phyloP scores from a whole-genome alignment of 108 stramenopile genomes.

The Seminavis robusta region DNA sequence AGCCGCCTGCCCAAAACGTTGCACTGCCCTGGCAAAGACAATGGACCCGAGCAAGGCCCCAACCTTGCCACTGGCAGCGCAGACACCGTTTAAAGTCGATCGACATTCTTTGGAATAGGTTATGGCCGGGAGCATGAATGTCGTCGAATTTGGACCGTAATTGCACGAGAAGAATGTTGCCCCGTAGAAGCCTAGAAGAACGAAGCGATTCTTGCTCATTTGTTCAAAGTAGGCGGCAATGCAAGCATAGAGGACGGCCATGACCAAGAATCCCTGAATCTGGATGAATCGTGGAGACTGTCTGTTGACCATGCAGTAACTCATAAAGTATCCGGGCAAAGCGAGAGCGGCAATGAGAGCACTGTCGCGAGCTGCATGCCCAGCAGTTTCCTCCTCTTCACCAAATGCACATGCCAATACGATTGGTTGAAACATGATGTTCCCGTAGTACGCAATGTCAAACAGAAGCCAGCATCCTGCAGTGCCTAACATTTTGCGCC shows the following conservation, averaged over 20 bases:
- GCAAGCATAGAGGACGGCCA: slow-evolving; percentile 42
- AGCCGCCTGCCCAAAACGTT: slow-evolving; percentile 32
- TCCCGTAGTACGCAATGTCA: slow-evolving; percentile 62
- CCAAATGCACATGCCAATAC: slow-evolving; percentile 60
- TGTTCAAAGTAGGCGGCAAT: slow-evolving; percentile 39
- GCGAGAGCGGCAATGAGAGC: slow-evolving; percentile 36
- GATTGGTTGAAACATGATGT: slow-evolving; percentile 55
- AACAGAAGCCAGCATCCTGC: slow-evolving; percentile 73
- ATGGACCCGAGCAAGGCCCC: slow-evolving; percentile 52
- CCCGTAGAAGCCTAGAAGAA: slow-evolving; percentile 46
- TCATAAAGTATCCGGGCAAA: slow-evolving; percentile 54
- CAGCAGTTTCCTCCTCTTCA: slow-evolving; percentile 20
- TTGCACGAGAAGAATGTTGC: slow-evolving; percentile 60
- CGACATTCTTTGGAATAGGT: slow-evolving; percentile 54
- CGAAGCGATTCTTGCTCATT: slow-evolving; percentile 15
- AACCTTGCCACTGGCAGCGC: slow-evolving; percentile 57
- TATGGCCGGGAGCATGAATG: slow-evolving; percentile 59
- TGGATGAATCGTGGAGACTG: slow-evolving; percentile 54
- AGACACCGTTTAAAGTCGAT: slow-evolving; percentile 59
- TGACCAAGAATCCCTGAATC: slow-evolving; percentile 52
- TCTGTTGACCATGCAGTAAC: slow-evolving; percentile 34
- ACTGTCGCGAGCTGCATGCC: slow-evolving; percentile 30
- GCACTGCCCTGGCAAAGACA: slow-evolving; percentile 39
- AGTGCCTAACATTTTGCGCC: slow-evolving; percentile 48
- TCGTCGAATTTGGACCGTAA: slow-evolving; percentile 67